phyloP scores from a whole-genome alignment of 257 asterid species.

The Leptodermis oblonga region DNA sequence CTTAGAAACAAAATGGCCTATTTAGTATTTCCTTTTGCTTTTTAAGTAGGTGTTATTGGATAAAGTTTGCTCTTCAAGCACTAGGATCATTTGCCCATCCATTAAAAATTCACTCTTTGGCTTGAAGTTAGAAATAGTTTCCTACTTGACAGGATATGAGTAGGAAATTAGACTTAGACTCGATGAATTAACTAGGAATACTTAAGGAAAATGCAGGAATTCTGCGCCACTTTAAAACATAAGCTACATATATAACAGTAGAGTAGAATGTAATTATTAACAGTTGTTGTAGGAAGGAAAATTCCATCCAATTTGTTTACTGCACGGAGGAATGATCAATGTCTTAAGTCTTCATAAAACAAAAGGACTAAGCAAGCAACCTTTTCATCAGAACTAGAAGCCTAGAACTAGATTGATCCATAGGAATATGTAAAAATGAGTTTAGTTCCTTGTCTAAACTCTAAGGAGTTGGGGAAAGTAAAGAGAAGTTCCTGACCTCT shows the following conservation, averaged over 20 bases:
- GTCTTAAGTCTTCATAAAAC: slow-evolving; percentile 1
- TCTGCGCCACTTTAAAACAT: background rate
- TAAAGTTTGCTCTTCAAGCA: too few species aligned
- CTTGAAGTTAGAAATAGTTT: background rate
- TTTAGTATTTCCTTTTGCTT: too few species aligned
- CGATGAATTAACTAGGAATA: background rate
- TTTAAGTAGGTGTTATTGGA: too few species aligned
- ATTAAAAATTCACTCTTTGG: background rate
- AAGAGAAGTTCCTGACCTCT: slow-evolving; percentile 3
- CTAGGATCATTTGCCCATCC: too few species aligned
- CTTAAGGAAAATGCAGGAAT: background rate
- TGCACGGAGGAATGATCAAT: background rate
- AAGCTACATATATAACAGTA: too few species aligned
- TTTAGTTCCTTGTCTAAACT: slow-evolving; percentile 8
- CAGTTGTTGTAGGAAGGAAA: background rate
- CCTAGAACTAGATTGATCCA: slow-evolving; percentile 3
- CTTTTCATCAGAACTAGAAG: background rate
- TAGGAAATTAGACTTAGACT: too few species aligned
- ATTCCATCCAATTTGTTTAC: background rate
- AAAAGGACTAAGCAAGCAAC: background rate
- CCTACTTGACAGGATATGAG: background rate
- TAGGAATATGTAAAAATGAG: background rate
- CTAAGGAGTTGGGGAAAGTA: slow-evolving; percentile 16
- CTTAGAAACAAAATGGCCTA: background rate
- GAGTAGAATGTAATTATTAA: background rate